Conservation (phyloP, 2,329 filamentous ascomycete species). For the Beauveria medogensis region DNA sequence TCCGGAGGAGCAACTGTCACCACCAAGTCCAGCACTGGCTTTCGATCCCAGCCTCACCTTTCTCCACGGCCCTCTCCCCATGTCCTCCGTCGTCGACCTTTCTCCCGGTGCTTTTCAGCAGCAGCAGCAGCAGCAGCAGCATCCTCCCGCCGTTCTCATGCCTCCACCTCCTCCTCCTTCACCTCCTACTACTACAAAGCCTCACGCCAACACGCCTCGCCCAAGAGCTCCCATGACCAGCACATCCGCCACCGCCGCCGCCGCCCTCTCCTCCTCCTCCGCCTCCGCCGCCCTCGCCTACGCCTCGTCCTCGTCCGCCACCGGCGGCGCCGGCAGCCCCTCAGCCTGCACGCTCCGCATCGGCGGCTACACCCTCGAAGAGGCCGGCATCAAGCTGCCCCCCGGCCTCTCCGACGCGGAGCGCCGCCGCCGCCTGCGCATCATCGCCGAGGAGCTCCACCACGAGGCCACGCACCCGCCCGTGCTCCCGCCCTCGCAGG, state of each 20-base stretch:
- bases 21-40: background rate
- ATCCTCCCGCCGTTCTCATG: too few relatives aligned
- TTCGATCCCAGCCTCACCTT: too few relatives aligned
- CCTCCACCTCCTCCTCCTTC: background rate
- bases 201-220: background rate
- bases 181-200: background rate
- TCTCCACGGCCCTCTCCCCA: too few relatives aligned
- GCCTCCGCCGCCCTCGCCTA: background rate
- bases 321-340: background rate
- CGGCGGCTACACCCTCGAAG: conserved; percentile 14
- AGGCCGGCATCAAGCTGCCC: conserved; percentile 18
- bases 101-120: too few relatives aligned
- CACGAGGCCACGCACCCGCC: conserved; percentile 19
- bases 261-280: background rate
- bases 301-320: too few relatives aligned
- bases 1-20: background rate
- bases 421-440: conserved; percentile 13
- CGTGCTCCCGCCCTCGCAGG: conserved; percentile 19
- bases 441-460: conserved; percentile 18
- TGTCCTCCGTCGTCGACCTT: too few relatives aligned
- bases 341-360: conserved; percentile 3
- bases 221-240: background rate
- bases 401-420: conserved; percentile 13
- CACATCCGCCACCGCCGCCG: background rate
- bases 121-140: too few relatives aligned